phyloP scores from a whole-genome alignment of 225 moss, liverwort and hornwort genomes.

The Polytrichum formosum region DNA sequence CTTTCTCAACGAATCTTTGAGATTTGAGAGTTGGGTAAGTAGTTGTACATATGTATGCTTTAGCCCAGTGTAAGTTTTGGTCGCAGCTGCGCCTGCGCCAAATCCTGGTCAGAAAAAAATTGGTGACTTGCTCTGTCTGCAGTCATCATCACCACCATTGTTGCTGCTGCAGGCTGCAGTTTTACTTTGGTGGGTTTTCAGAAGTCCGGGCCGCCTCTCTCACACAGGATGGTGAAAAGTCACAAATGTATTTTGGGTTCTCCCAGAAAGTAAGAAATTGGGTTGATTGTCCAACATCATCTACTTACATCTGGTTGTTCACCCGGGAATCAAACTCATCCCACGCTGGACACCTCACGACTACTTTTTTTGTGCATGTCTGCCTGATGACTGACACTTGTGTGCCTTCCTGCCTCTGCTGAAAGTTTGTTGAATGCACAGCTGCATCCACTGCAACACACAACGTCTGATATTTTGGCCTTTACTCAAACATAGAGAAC shows the following conservation, averaged over 20 bases:
- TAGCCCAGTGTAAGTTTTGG: conserved; percentile 8
- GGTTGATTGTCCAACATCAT: no score
- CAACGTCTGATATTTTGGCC: no score
- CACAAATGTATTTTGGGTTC: conserved; percentile 3
- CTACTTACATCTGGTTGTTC: no score
- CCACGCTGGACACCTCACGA: no score
- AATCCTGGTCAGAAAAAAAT: conserved; percentile 15
- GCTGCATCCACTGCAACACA: no score
- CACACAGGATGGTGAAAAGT: not conserved
- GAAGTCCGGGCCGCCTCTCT: not conserved
- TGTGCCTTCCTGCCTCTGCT: no score
- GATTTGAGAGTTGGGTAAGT: conserved; percentile 10
- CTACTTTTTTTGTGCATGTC: no score
- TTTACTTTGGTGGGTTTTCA: conserved; percentile 4
- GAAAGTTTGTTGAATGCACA: no score
- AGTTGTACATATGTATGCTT: conserved; percentile 28
- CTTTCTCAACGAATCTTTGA: not conserved
- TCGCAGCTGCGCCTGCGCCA: conserved; percentile 19
- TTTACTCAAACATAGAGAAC: no score
- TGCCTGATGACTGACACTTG: no score
- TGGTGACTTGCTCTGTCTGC: not conserved
- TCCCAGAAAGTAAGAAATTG: no score
- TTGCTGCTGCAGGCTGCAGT: conserved; percentile 1
- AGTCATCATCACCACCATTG: not conserved
- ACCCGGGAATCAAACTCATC: no score